Evolutionary conservation across 1,284 basidiomycete species (phyloP), one percentile per base, ranked within the genome.

Genomic region (Ganoderma sp.): DNA sequence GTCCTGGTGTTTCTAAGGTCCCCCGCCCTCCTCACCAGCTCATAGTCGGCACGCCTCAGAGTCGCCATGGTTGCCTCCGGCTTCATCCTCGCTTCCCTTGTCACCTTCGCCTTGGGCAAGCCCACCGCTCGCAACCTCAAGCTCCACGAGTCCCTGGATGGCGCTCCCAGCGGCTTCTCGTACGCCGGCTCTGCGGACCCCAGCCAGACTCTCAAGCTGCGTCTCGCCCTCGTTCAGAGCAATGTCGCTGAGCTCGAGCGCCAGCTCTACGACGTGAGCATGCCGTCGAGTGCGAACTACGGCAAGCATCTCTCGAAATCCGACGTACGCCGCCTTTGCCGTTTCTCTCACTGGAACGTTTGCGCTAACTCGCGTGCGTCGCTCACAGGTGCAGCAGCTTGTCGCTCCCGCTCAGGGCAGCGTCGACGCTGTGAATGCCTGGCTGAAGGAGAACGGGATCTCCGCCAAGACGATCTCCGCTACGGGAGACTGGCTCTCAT

Each of bases 401-500:
- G 78, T 80, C n/a, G 75, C 77, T 0, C 83, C 83, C 0, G 71
- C 73, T 5, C 65, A 77, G 10, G 81, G 80, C 17, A 79, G 80
- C 10, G 73, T 81, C 6, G 68, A 75, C 15, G 76, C 79, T 8
- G 81, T 84, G 9, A 77, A 78, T 43, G 61, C 78, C 19, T 84
- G 81, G 81, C 74, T 84, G 9, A 67, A 74, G 10, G 76, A 76
- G 50, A 78, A 83, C 70, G 78, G 75, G 12, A 75, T 84, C 59
- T 76, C 66, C n/a, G 75, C 79, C 22, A 73, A 72, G 63, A 72
- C 75, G 4, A 67, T 75, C 50, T 78, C 81, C 10, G 75, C 79
- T 62, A 78, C 77, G 45, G 82, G 81, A 7, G 83, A 84, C 69
- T 84, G 82, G 82, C 66, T 84, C 48, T 67, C 75, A 5, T 76